phyloP scores from a whole-genome alignment of 2,329 filamentous ascomycete genomes.

The Pestalotiopsis sp. region DNA sequence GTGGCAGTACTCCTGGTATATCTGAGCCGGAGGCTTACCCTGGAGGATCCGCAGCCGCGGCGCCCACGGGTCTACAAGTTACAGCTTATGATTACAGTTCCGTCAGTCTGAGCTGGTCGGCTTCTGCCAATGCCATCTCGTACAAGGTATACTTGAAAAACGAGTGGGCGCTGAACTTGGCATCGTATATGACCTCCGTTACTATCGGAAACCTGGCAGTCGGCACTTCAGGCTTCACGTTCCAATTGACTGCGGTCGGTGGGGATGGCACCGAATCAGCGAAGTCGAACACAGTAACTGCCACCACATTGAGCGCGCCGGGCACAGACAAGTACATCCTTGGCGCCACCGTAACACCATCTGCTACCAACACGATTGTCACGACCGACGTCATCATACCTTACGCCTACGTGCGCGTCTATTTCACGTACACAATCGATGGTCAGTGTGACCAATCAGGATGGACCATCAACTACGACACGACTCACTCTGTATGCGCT shows the following conservation, averaged over 20 bases:
- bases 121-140: not conserved
- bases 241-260: not conserved
- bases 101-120: not conserved
- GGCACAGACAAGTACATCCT: not conserved
- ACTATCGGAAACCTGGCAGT: not conserved
- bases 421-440: not conserved
- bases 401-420: not conserved
- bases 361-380: not conserved
- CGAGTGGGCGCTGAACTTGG: not conserved
- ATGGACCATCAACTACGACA: not conserved
- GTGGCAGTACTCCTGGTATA: not conserved
- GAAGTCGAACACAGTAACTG: not conserved
- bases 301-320: not conserved
- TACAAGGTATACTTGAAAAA: not conserved
- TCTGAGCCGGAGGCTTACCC: not conserved
- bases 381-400: not conserved
- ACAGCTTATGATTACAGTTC: not conserved
- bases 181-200: not conserved
- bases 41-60: not conserved
- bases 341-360: not conserved
- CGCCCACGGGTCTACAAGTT: not conserved
- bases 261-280: not conserved
- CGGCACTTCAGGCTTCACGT: not conserved
- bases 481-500: not conserved
- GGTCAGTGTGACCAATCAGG: not conserved